A percentile compares a stretch with the other conserved stretches of the same genome.
Conservation (phyloP, 2,329 filamentous ascomycete genomes). For the Thielaviopsis cerberus region DNA sequence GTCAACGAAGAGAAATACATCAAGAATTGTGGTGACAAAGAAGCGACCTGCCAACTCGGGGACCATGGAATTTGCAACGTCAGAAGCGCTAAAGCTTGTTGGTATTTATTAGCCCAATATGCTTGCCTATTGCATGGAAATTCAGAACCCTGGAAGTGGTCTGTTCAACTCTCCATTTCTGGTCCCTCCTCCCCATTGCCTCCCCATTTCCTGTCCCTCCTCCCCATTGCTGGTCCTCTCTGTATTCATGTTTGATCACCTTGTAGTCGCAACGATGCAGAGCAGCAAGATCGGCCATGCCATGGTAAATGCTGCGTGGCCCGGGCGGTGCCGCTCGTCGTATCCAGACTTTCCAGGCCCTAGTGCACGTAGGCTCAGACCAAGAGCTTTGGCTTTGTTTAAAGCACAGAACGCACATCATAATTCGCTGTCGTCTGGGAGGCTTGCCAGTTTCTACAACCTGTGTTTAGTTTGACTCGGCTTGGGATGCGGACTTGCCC, state of each 20-base stretch:
- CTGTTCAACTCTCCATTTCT: not conserved
- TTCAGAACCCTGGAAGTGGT: not conserved
- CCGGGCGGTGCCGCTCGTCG: not conserved
- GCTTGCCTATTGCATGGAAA: not conserved
- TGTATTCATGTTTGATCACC: not conserved
- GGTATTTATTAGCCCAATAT: not conserved
- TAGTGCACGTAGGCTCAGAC: no score
- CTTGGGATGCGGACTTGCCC: not conserved
- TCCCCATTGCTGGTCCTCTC: no score
- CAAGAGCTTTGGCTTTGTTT: not conserved
- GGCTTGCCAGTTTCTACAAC: not conserved
- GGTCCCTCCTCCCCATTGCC: not conserved
- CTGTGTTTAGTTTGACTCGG: not conserved
- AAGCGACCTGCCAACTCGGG: not conserved
- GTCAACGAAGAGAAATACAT: not conserved
- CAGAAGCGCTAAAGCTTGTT: not conserved
- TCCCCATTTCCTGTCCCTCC: no score
- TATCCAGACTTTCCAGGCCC: no score
- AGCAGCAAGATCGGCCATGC: not conserved
- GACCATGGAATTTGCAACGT: not conserved
- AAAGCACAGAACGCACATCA: not conserved
- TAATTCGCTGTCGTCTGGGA: no score
- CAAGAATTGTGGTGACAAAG: no score
- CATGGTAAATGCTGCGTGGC: not conserved
- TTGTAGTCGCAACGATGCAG: not conserved